phyloP scores from a whole-genome alignment of 1,284 basidiomycete genomes.

The Rhodotorula sp. region DNA sequence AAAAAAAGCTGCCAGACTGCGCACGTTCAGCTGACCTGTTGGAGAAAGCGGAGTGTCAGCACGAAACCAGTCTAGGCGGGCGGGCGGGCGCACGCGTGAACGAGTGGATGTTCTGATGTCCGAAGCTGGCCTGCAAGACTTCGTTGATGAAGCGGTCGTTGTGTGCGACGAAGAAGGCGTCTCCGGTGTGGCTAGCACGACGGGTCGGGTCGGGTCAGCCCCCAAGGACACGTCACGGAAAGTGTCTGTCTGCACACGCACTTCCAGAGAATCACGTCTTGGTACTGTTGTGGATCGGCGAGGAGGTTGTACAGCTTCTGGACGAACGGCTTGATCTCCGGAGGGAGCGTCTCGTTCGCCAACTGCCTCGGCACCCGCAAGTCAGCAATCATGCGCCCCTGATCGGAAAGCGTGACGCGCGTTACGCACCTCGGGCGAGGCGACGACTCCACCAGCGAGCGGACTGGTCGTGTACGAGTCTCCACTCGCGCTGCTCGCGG shows the following conservation, averaged over 20 bases:
- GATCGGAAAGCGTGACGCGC: too few species aligned
- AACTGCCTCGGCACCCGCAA: not conserved
- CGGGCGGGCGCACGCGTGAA: constrained; percentile 29
- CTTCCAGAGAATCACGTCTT: constrained; percentile 27
- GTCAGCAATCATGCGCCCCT: too few species aligned
- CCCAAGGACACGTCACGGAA: too few species aligned
- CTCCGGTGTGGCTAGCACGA: constrained; percentile 5
- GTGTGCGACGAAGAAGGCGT: constrained; percentile 28
- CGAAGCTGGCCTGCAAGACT: constrained; percentile 22
- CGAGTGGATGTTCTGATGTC: constrained; percentile 22
- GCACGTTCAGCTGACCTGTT: constrained; percentile 2
- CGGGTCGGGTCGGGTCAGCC: too few species aligned
- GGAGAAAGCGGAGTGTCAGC: too few species aligned
- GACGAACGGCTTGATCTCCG: constrained; percentile 31
- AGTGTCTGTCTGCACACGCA: not conserved
- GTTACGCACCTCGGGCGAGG: not conserved
- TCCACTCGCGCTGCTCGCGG: not conserved
- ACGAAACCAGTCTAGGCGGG: too few species aligned
- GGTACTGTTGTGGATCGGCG: constrained; percentile 14
- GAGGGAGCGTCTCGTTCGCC: not conserved
- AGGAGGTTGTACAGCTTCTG: constrained; percentile 28
- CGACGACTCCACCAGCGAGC: too few species aligned
- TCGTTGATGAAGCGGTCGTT: constrained; percentile 15
- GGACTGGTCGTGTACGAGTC: not conserved
- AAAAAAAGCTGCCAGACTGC: not conserved